Evolutionary conservation across 2,329 filamentous ascomycete genomes (phyloP), one percentile per base, ranked within the genome.

Genomic region (Simplicillium aogashimaense): DNA sequence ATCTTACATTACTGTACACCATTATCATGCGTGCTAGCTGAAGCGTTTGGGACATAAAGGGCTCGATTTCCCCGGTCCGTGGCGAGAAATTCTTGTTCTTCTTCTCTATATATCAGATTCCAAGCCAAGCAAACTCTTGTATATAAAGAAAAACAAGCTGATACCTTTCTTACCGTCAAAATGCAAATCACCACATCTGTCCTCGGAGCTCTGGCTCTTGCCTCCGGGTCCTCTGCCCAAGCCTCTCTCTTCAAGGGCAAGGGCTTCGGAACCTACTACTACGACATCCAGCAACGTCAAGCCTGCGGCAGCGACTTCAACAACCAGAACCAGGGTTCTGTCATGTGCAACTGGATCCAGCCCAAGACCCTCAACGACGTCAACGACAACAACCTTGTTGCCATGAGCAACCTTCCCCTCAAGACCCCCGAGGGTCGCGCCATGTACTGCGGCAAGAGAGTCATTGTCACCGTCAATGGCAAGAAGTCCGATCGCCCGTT

Each of bases 401-500:
- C 46, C 18, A 47, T 47, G 46, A 46, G 40, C 42, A 45, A 46
- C 36, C 40, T 43, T 11, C 38, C 32, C 5, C 40, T 47, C 14
- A 42, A 38, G 40, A 42, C 40, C 10, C 33, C 40, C 10, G 40
- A 28, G 12, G 29, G 43, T n/a, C 29, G 42, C 11, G 44, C 44
- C 31, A 34, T 40, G 31, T 47, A 47, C 36, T 47, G 46, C 28
- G 46, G 46, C 36, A 47, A 46, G 35, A 20, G 40, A 7, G 44
- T 48, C 15, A 35, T 45, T 13, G 44, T 48, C 29, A 46, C 44
- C 15, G 44, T 37, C 36, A 41, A 47, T 29, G 46, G 46, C 32
- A 36, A 43, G 4, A 20, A 14, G 29, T 45, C 36, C 7, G 16
- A 35, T 29, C 18, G 41, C 4, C 36, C 38, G 11, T 42, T 47